These are phyloP conservation scores for Fusarium acutatum DNA, from an alignment of 2,329 filamentous ascomycete genomes.

Conservation along the genomic window DNA sequence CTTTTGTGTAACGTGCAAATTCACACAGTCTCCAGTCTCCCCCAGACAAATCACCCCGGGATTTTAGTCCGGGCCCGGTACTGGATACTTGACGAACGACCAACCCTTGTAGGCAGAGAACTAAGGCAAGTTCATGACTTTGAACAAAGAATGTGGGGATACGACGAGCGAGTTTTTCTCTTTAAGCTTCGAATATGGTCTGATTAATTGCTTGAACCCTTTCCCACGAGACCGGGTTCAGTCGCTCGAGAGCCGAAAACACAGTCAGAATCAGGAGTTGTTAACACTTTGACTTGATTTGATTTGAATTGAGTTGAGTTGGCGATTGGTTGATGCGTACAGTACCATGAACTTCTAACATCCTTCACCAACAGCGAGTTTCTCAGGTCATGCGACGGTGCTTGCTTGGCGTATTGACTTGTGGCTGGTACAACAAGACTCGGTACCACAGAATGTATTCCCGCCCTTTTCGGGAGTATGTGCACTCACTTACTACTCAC, in stretches of 20 bases:
- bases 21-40: slow-evolving; percentile 30
- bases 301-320: not conserved
- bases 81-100: slow-evolving; percentile 6
- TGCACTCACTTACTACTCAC: not conserved
- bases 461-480: not conserved
- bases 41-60: slow-evolving; percentile 23
- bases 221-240: slow-evolving; percentile 4
- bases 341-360: not conserved
- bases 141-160: not conserved
- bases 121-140: slow-evolving; percentile 13
- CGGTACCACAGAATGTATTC: not conserved
- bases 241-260: slow-evolving; percentile 19
- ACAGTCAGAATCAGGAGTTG: not conserved
- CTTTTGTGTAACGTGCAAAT: slow-evolving; percentile 1
- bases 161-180: not conserved
- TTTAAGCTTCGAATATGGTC: not conserved
- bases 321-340: not conserved
- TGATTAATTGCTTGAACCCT: not conserved
- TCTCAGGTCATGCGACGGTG: slow-evolving; percentile 10
- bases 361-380: not conserved
- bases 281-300: not conserved
- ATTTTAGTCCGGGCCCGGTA: slow-evolving; percentile 22
- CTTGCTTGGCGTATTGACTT: slow-evolving; percentile 1
- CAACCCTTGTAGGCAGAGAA: not conserved
- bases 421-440: slow-evolving; percentile 14